These are phyloP conservation scores for Coemansia sp. DNA, from an alignment of 192 early-diverging fungal genomes.

Conservation along the genomic window DNA sequence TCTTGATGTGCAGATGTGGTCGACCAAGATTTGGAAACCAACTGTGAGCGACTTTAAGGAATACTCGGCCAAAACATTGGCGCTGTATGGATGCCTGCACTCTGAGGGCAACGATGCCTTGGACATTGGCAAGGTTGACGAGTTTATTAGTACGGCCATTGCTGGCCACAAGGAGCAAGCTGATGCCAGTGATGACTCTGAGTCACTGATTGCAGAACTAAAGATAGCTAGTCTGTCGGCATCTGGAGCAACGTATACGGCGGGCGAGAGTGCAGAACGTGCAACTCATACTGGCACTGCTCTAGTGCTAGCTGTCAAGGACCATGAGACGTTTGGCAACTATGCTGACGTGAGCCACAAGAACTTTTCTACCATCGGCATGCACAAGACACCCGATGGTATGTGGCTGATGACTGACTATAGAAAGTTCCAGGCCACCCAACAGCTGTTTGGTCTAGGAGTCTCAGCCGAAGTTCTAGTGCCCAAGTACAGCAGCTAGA, in stretches of 20 bases:
- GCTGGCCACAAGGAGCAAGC: background rate
- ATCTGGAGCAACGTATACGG: background rate
- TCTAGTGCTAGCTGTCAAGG: conserved; percentile 17
- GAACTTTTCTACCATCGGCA: background rate
- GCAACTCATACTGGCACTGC: conserved; percentile 10
- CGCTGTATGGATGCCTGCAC: conserved; percentile 22
- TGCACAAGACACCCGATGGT: conserved; percentile 16
- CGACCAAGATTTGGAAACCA: conserved; percentile 13
- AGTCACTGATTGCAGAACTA: background rate
- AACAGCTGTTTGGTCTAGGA: background rate
- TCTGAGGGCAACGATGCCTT: conserved; percentile 6
- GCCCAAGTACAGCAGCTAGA: conserved; percentile 19
- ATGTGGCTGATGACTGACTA: conserved; percentile 17
- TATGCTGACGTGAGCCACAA: background rate
- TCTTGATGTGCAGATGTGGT: conserved; percentile 26
- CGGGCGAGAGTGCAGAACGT: background rate
- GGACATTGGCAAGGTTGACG: conserved; percentile 1
- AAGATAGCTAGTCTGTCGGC: background rate
- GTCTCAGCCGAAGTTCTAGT: background rate
- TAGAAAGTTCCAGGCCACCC: conserved; percentile 19
- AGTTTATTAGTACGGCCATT: background rate
- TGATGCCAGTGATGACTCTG: background rate
- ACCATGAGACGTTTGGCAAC: background rate
- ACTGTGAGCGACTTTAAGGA: background rate
- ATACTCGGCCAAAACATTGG: conserved; percentile 14